Evolutionary conservation across 257 asterid genomes (phyloP).

Genomic region (Petrea volubilis): DNA sequence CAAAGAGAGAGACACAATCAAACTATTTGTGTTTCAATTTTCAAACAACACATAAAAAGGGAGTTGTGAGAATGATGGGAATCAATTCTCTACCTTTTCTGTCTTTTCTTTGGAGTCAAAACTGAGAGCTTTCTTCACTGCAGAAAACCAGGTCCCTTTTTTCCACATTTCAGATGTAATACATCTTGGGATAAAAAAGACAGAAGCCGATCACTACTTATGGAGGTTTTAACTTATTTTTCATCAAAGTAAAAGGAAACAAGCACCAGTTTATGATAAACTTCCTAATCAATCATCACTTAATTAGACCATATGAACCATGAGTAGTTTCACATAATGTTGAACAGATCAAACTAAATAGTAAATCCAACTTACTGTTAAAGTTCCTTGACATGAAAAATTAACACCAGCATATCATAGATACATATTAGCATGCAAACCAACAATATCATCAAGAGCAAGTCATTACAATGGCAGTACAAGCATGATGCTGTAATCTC

Average conservation of each 20-base stretch:
- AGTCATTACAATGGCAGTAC: background rate
- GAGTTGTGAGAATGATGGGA: background rate
- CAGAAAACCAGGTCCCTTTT: constrained; percentile 57
- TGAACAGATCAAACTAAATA: constrained; percentile 15
- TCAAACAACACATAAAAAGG: background rate
- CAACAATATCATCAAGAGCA: background rate
- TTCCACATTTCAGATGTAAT: constrained; percentile 59
- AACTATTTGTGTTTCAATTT: background rate
- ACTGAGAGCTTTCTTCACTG: constrained; percentile 57
- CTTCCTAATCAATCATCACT: background rate
- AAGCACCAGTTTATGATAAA: background rate
- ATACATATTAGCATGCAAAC: too few relatives aligned
- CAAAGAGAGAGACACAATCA: background rate
- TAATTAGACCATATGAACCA: background rate
- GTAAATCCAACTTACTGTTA: background rate
- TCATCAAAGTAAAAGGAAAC: background rate
- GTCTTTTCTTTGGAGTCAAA: constrained; percentile 46
- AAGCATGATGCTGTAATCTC: background rate
- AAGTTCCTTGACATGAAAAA: background rate
- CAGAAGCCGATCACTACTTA: background rate
- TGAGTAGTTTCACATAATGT: background rate
- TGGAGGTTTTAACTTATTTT: background rate
- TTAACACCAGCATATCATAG: background rate
- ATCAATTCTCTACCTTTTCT: constrained; percentile 44
- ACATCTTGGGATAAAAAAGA: constrained; percentile 8